Conservation (phyloP, 2,329 filamentous ascomycete species). For the Colletotrichum noveboracense region DNA sequence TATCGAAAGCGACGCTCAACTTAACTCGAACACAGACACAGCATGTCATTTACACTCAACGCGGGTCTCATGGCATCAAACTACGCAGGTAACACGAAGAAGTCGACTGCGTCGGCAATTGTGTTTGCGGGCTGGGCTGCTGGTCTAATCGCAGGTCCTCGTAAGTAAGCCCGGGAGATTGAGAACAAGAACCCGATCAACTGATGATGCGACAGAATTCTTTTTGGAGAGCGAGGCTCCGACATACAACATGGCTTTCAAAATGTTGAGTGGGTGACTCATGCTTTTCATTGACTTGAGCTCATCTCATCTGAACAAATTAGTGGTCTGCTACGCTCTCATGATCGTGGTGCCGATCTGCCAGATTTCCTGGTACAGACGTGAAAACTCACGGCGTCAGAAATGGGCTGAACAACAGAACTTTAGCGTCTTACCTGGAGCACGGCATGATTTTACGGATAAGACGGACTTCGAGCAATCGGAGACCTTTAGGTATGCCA, state of each 20-base stretch:
- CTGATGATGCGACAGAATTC: background rate
- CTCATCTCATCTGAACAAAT: background rate
- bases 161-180: background rate
- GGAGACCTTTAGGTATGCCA: background rate
- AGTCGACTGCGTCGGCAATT: background rate
- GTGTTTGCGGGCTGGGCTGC: background rate
- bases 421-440: background rate
- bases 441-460: background rate
- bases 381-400: background rate
- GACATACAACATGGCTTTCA: background rate
- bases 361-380: background rate
- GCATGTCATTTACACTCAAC: background rate
- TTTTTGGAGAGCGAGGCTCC: background rate
- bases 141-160: background rate
- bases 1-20: background rate
- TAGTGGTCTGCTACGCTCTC: background rate
- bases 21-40: background rate
- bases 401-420: background rate
- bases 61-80: background rate
- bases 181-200: accelerated
- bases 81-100: background rate
- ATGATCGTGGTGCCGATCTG: background rate
- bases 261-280: background rate
- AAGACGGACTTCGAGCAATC: background rate
- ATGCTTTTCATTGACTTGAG: background rate